Conservation (phyloP, 805 yeast genomes). For the Tetrapisispora phaffii region DNA sequence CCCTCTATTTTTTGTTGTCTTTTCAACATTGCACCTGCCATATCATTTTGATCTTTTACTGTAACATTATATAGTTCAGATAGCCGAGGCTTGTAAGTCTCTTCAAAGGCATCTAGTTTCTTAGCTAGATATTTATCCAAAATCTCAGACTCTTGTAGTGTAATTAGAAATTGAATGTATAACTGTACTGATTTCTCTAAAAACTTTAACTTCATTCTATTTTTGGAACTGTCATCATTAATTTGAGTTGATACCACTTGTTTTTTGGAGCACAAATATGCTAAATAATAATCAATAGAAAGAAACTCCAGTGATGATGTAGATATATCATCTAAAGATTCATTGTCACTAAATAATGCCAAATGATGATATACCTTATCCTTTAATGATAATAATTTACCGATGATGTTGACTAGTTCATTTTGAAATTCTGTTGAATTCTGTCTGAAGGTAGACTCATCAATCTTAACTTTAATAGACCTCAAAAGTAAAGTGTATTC, state of each 20-base stretch:
- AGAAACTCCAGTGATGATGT: conserved; percentile 55
- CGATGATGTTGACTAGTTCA: conserved; percentile 30
- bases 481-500: conserved; percentile 16
- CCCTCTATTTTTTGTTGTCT: conserved; percentile 67
- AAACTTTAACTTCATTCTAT: conserved; percentile 27
- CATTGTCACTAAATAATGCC: conserved; percentile 63
- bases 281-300: conserved; percentile 51
- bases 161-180: conserved; percentile 38
- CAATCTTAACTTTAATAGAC: conserved; percentile 12
- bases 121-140: conserved; percentile 31
- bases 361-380: conserved; percentile 34
- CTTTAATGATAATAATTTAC: conserved; percentile 38
- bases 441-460: conserved; percentile 27
- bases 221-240: conserved; percentile 8
- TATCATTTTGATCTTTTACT: conserved; percentile 10
- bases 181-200: conserved; percentile 36
- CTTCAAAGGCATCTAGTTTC: conserved; percentile 34
- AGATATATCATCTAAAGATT: conserved; percentile 55
- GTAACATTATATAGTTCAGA: conserved; percentile 20
- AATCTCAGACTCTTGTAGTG: conserved; percentile 37
- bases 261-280: conserved; percentile 26
- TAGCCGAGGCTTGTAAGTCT: conserved; percentile 34
- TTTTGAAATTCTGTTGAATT: conserved; percentile 37
- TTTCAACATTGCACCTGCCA: conserved; percentile 30
- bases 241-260: conserved; percentile 13